Evolutionary conservation across 2,329 filamentous ascomycete species (phyloP).

Genomic region (Epicoccum nigrum): DNA sequence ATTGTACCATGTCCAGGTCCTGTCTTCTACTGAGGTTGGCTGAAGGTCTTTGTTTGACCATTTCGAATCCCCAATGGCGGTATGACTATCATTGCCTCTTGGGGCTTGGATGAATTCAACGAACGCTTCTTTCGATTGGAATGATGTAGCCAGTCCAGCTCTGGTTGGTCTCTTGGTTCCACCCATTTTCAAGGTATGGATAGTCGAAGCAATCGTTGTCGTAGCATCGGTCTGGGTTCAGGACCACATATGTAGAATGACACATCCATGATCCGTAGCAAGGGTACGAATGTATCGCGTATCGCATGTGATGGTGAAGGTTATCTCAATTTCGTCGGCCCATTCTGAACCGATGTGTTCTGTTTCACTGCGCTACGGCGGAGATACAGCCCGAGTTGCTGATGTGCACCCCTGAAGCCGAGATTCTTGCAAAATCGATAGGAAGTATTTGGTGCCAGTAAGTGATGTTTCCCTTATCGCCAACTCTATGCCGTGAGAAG

Average conservation of each 20-base stretch:
- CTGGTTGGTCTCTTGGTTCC: neutral
- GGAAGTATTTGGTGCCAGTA: neutral
- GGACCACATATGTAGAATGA: neutral
- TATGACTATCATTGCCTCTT: conserved; percentile 20
- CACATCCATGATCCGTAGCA: neutral
- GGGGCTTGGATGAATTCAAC: conserved; percentile 23
- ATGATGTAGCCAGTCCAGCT: conserved; percentile 15
- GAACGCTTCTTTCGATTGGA: conserved; percentile 29
- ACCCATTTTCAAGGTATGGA: neutral
- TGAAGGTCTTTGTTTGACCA: conserved; percentile 37
- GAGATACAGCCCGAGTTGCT: neutral
- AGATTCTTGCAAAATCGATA: neutral
- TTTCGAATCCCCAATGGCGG: conserved; percentile 23
- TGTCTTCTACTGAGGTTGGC: conserved; percentile 28
- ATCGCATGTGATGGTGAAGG: neutral
- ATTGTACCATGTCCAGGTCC: conserved; percentile 38
- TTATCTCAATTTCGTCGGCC: conserved; percentile 2
- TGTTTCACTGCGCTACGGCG: neutral
- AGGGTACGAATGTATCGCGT: neutral
- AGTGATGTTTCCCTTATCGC: conserved; percentile 3
- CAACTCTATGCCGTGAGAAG: neutral
- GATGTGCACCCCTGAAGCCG: neutral
- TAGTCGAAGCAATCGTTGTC: too few species aligned
- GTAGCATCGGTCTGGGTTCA: neutral
- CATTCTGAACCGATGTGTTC: conserved; percentile 6